These are phyloP conservation scores for Herpetomonas tarakana DNA, from an alignment of 208 protist species.

Conservation along the genomic window DNA sequence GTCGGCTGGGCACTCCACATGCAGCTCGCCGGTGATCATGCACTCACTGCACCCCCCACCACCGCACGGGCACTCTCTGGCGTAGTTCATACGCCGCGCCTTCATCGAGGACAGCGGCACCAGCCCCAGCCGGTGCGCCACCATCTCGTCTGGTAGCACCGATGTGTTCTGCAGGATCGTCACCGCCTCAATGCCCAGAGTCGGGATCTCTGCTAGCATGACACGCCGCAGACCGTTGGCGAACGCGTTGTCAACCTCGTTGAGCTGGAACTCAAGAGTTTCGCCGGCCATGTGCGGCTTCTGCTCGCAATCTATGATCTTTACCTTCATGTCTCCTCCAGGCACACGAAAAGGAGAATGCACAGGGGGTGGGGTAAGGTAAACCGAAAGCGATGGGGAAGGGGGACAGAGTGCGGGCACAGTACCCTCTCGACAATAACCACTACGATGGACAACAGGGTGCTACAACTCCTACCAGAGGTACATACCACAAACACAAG, in stretches of 20 bases:
- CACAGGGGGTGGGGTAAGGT: background rate
- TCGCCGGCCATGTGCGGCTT: slow-evolving; percentile 80
- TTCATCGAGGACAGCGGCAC: slow-evolving; percentile 94
- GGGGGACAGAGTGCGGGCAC: no score
- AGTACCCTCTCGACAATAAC: no score
- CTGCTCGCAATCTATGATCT: slow-evolving; percentile 75
- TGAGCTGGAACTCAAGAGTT: slow-evolving; percentile 88
- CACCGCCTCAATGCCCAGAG: slow-evolving; percentile 97
- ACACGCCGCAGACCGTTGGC: slow-evolving; percentile 97
- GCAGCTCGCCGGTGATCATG: slow-evolving; percentile 82
- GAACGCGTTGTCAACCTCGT: slow-evolving; percentile 89
- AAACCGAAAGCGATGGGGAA: no score
- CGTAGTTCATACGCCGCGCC: slow-evolving; percentile 76
- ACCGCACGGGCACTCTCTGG: slow-evolving; percentile 81
- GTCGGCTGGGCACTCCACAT: slow-evolving; percentile 70
- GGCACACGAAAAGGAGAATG: slow-evolving; percentile 1
- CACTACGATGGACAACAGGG: no score
- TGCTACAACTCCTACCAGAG: no score
- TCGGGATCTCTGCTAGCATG: slow-evolving; percentile 99
- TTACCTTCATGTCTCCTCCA: slow-evolving; percentile 54
- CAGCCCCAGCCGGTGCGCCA: slow-evolving; percentile 98
- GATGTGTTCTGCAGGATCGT: slow-evolving; percentile 94
- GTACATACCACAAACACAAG: no score
- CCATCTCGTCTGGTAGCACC: slow-evolving; percentile 98
- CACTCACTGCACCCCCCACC: slow-evolving; percentile 80